Evolutionary conservation across 345 rosid species (phyloP).

Genomic region (Pseudoturritis turrita): DNA sequence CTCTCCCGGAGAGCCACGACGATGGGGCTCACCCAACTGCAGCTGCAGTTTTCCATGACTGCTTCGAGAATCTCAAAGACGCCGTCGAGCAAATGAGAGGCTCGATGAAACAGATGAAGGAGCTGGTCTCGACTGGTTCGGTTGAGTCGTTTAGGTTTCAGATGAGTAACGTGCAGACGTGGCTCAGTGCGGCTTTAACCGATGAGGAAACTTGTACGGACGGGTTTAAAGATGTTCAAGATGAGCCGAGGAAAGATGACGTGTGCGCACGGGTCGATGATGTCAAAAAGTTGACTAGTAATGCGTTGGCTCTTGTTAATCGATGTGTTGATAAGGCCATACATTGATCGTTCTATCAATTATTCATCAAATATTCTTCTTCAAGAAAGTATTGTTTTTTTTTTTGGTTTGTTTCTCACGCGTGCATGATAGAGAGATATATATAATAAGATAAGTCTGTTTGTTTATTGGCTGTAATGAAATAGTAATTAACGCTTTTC

Average conservation of each 20-base stretch:
- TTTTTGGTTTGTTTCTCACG: constrained; percentile 6
- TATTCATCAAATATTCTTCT: not conserved
- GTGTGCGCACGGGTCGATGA: constrained; percentile 44
- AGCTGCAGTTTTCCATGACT: constrained; percentile 73
- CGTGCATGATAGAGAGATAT: constrained; percentile 22
- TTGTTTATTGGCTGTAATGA: constrained; percentile 19
- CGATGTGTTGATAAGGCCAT: constrained; percentile 47
- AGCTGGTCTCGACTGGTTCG: constrained; percentile 32
- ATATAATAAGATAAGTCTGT: constrained; percentile 15
- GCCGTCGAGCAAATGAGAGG: constrained; percentile 78
- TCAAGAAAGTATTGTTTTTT: constrained; percentile 1
- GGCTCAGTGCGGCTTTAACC: constrained; percentile 93
- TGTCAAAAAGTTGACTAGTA: constrained; percentile 72
- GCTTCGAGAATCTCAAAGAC: constrained; percentile 72
- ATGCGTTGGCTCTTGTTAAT: constrained; percentile 68
- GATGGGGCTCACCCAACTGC: constrained; percentile 16
- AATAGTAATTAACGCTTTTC: constrained; percentile 5
- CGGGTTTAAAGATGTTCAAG: constrained; percentile 59
- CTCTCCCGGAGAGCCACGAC: constrained; percentile 39
- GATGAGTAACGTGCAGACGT: constrained; percentile 87
- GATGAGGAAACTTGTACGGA: constrained; percentile 90
- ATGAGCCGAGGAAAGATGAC: constrained; percentile 46
- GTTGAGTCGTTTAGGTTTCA: constrained; percentile 55
- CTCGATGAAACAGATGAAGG: constrained; percentile 81
- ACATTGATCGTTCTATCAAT: constrained; percentile 10